A percentile compares a stretch with the other conserved stretches of the same genome.
phyloP scores from a whole-genome alignment of 805 yeast genomes.

The Ogataea thermomethanolica region DNA sequence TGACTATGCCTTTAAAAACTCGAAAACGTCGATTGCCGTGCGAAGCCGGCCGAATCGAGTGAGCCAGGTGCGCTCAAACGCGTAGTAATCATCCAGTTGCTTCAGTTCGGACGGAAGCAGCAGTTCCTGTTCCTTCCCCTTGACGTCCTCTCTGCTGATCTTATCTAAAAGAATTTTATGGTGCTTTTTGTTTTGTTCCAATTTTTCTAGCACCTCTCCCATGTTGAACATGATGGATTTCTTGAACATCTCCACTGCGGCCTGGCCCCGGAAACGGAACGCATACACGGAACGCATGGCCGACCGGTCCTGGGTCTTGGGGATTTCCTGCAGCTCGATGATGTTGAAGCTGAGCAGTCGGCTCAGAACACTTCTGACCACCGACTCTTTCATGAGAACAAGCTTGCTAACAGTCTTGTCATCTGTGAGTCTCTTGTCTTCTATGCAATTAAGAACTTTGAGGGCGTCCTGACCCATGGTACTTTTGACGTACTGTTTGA shows the following conservation, averaged over 20 bases:
- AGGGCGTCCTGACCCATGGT: slow-evolving; percentile 65
- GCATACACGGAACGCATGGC: slow-evolving; percentile 84
- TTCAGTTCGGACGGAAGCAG: slow-evolving; percentile 71
- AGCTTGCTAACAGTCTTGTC: slow-evolving; percentile 77
- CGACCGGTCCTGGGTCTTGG: slow-evolving; percentile 86
- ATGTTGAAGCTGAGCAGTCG: slow-evolving; percentile 65
- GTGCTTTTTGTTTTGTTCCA: slow-evolving; percentile 52
- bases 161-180: slow-evolving; percentile 70
- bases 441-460: slow-evolving; percentile 74
- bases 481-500: slow-evolving; percentile 55
- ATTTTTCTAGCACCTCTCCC: slow-evolving; percentile 46
- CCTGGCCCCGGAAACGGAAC: slow-evolving; percentile 51
- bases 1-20: slow-evolving; percentile 6
- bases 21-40: slow-evolving; percentile 53
- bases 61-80: slow-evolving; percentile 50
- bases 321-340: slow-evolving; percentile 89
- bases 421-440: slow-evolving; percentile 67
- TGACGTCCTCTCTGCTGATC: slow-evolving; percentile 86
- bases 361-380: slow-evolving; percentile 68
- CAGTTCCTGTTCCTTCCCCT: slow-evolving; percentile 72
- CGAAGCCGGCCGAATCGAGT: slow-evolving; percentile 55
- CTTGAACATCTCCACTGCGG: slow-evolving; percentile 35
- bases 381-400: slow-evolving; percentile 74
- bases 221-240: slow-evolving; percentile 49
- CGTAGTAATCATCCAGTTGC: slow-evolving; percentile 60